These are phyloP conservation scores for Sugiyamaella castrensis DNA, from an alignment of 1,139 yeast species.

Conservation along the genomic window DNA sequence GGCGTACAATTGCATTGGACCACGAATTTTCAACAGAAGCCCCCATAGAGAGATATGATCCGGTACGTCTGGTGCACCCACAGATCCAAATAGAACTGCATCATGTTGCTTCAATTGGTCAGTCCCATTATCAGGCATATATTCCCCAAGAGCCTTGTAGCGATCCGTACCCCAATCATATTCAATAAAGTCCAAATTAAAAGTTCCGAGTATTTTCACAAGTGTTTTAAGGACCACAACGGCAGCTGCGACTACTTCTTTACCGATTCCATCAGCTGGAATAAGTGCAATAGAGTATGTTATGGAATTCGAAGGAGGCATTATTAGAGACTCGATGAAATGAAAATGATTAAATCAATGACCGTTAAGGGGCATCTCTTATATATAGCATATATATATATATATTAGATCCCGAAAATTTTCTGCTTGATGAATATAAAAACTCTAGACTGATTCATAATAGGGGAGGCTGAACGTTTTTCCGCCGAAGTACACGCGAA, in stretches of 20 bases:
- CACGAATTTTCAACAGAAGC: conserved; percentile 18
- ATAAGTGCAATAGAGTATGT: conserved; percentile 18
- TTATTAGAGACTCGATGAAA: no score
- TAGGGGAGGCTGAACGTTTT: no score
- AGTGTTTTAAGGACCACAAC: conserved; percentile 17
- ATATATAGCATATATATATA: no score
- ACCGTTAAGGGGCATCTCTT: no score
- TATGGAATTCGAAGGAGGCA: no score
- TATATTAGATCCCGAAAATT: no score
- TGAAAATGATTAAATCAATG: no score
- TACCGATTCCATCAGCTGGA: conserved; percentile 23
- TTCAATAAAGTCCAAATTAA: conserved; percentile 12
- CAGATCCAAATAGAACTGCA: conserved; percentile 21
- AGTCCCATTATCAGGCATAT: conserved; percentile 19
- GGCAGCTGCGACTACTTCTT: conserved; percentile 20
- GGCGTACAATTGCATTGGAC: conserved; percentile 58
- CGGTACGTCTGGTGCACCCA: conserved; percentile 23
- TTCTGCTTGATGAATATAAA: not conserved
- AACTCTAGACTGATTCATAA: conserved; percentile 57
- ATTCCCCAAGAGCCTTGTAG: conserved; percentile 17
- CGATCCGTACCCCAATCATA: conserved; percentile 21
- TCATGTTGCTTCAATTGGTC: conserved; percentile 15
- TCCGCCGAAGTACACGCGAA: no score
- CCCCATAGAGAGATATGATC: conserved; percentile 22
- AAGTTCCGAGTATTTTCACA: conserved; percentile 2